phyloP scores from a whole-genome alignment of 768 basidiomycete species.

The Lentinula detonsa region DNA sequence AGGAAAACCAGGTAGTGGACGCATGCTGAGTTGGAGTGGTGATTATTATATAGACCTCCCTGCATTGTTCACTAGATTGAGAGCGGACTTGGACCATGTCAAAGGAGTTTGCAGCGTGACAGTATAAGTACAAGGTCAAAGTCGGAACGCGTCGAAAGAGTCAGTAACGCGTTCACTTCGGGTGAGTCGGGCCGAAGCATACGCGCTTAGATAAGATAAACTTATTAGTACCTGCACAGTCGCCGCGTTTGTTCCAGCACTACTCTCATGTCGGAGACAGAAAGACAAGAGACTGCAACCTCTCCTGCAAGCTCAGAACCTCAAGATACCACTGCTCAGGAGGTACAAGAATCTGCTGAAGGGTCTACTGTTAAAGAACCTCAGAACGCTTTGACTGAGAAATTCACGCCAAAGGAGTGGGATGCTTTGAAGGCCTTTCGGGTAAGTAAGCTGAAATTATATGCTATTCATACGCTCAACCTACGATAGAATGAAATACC shows the following conservation, averaged over 20 bases:
- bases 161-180: not conserved
- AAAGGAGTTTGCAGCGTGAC: not conserved
- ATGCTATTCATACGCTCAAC: not conserved
- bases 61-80: not conserved
- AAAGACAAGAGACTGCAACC: not conserved
- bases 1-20: not conserved
- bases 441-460: conserved; percentile 28
- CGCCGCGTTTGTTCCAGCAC: not conserved
- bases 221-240: not conserved
- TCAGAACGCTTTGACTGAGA: conserved; percentile 62
- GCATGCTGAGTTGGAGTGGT: not conserved
- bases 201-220: not conserved
- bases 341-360: conserved; percentile 3
- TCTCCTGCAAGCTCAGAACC: conserved; percentile 9
- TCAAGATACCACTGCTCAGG: not conserved
- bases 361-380: conserved; percentile 35
- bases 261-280: not conserved
- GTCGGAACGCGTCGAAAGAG: not conserved
- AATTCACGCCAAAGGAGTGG: conserved; percentile 74
- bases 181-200: not conserved
- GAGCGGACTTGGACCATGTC: not conserved
- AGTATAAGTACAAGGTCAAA: not conserved
- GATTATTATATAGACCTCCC: not conserved
- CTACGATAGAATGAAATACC: conserved; percentile 34
- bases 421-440: conserved; percentile 60